A percentile compares a stretch with the other conserved stretches of the same genome.
phyloP scores from a whole-genome alignment of 2,329 filamentous ascomycete genomes.

The Colletotrichum sp. region DNA sequence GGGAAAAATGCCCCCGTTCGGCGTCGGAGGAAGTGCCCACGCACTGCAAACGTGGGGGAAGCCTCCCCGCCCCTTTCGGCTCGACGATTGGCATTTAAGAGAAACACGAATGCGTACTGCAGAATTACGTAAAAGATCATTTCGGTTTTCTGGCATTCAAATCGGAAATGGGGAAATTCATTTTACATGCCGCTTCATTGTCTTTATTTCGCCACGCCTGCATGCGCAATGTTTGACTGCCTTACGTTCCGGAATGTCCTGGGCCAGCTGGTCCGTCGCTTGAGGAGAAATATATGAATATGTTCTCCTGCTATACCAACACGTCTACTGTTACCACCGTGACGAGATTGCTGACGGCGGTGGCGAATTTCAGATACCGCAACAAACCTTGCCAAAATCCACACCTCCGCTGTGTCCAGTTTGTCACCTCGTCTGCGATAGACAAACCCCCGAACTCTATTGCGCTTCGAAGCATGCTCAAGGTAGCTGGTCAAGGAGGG shows the following conservation, averaged over 20 bases:
- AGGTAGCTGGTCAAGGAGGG: background rate
- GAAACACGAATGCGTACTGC: constrained; percentile 19
- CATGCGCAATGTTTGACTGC: background rate
- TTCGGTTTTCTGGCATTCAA: constrained; percentile 17
- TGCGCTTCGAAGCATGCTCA: background rate
- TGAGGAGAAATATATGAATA: background rate
- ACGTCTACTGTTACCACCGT: background rate
- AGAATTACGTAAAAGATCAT: constrained; percentile 18
- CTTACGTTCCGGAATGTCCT: background rate
- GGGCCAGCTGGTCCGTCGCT: background rate
- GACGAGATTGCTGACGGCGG: background rate
- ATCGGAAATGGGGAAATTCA: constrained; percentile 15
- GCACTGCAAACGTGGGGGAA: background rate
- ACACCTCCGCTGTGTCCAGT: background rate
- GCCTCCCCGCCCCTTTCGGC: background rate
- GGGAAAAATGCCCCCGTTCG: constrained; percentile 8
- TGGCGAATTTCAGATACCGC: background rate
- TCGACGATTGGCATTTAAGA: background rate
- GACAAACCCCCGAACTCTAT: background rate
- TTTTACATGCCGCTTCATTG: background rate
- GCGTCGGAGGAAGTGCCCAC: background rate
- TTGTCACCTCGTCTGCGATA: background rate
- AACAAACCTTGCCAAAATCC: background rate
- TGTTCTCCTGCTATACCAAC: background rate
- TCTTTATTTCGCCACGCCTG: background rate